Evolutionary conservation across 2,329 filamentous ascomycete genomes (phyloP).

Genomic region (Lithohypha guttulata): DNA sequence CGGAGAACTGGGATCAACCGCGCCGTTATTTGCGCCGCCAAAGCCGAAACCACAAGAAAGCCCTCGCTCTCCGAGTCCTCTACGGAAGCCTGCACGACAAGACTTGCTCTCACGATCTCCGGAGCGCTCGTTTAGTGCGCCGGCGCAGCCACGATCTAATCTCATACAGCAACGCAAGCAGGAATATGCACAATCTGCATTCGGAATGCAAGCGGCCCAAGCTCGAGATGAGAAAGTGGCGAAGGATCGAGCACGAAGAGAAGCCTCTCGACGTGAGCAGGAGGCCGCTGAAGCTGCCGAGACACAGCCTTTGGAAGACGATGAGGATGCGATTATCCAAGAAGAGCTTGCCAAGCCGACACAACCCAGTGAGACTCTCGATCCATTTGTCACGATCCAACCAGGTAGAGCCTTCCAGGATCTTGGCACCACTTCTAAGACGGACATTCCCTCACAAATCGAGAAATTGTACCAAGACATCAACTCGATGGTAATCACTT

Average conservation of each 20-base stretch:
- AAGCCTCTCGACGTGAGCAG: slow-evolving; percentile 14
- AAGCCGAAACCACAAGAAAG: slow-evolving; percentile 27
- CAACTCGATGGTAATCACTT: slow-evolving; percentile 78
- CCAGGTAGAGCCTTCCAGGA: slow-evolving; percentile 21
- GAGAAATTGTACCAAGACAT: slow-evolving; percentile 41
- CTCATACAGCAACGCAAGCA: slow-evolving; percentile 32
- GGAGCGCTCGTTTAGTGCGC: slow-evolving; percentile 30
- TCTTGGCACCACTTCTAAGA: slow-evolving; percentile 24
- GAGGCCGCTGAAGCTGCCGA: slow-evolving; percentile 26
- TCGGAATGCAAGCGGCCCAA: slow-evolving; percentile 17
- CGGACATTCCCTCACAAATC: slow-evolving; percentile 39
- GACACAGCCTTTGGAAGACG: slow-evolving; percentile 33
- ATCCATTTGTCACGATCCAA: slow-evolving; percentile 40
- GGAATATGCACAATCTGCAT: slow-evolving; percentile 24
- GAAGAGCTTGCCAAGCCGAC: slow-evolving; percentile 35
- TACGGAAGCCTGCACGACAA: slow-evolving; percentile 26
- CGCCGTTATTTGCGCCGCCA: slow-evolving; percentile 27
- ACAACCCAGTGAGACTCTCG: slow-evolving; percentile 33
- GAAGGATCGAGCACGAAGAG: slow-evolving; percentile 18
- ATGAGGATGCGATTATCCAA: slow-evolving; percentile 38
- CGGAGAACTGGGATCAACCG: slow-evolving; percentile 32
- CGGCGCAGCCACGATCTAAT: slow-evolving; percentile 28
- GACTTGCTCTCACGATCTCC: slow-evolving; percentile 25
- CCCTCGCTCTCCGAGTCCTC: slow-evolving; percentile 37
- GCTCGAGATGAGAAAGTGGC: slow-evolving; percentile 16